Conservation (phyloP, 768 basidiomycete species). For the Auricularia sp. region DNA sequence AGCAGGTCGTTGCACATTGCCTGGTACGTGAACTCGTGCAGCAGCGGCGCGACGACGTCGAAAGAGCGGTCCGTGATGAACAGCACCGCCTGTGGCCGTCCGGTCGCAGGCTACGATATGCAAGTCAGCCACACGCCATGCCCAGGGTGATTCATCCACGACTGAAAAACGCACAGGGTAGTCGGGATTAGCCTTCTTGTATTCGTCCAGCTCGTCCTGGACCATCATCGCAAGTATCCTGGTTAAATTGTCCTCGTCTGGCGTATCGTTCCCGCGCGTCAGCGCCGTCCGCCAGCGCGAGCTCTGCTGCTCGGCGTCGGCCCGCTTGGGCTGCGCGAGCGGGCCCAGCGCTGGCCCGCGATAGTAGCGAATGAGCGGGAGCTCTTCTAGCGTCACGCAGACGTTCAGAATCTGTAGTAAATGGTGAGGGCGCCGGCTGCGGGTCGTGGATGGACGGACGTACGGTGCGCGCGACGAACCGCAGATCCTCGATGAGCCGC, state of each 20-base stretch:
- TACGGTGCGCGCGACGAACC: constrained; percentile 38
- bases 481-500: constrained; percentile 80
- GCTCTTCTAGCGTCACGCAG: constrained; percentile 84
- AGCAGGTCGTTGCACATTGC: constrained; percentile 96
- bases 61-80: constrained; percentile 95
- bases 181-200: constrained; percentile 76
- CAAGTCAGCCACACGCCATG: too few relatives aligned
- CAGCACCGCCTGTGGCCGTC: constrained; percentile 66
- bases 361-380: constrained; percentile 89
- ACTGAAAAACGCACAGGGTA: constrained; percentile 58
- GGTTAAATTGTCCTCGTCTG: constrained; percentile 66
- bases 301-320: constrained; percentile 43
- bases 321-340: constrained; percentile 64
- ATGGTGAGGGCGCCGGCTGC: background rate
- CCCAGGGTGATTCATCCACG: too few relatives aligned
- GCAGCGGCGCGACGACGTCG: constrained; percentile 81
- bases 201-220: constrained; percentile 73
- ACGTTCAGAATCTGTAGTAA: constrained; percentile 62
- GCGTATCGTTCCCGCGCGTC: constrained; percentile 58
- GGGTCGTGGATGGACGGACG: constrained; percentile 3
- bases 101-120: constrained; percentile 22
- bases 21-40: constrained; percentile 98
- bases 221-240: constrained; percentile 80
- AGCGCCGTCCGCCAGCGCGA: constrained; percentile 74
- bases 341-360: constrained; percentile 77